Percentiles rank a stretch among this genome's conserved stretches.
Evolutionary conservation across 2,329 filamentous ascomycete species (phyloP).

Genomic region (Ascochyta rabiei): DNA sequence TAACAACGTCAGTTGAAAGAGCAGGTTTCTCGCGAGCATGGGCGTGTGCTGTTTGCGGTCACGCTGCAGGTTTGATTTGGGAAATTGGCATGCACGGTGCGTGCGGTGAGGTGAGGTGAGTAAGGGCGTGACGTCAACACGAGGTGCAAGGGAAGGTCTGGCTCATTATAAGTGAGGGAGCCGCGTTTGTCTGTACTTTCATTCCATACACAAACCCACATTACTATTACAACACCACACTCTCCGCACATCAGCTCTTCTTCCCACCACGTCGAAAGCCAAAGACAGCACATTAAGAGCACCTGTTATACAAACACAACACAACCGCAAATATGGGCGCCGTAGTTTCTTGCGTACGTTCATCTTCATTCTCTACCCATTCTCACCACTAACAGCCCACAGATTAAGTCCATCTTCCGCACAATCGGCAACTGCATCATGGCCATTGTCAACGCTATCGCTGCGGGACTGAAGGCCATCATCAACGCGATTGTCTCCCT

Average conservation of each 20-base stretch:
- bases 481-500: conserved; percentile 57
- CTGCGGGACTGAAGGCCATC: conserved; percentile 53
- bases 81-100: conserved; percentile 15
- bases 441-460: conserved; percentile 56
- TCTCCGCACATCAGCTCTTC: background rate
- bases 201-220: conserved; percentile 10
- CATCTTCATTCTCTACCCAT: background rate
- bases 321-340: conserved; percentile 70
- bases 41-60: conserved; percentile 16
- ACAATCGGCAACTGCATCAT: conserved; percentile 56
- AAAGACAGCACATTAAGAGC: background rate
- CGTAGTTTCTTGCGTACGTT: conserved; percentile 80
- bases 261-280: background rate
- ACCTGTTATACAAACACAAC: background rate
- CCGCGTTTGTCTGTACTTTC: conserved; percentile 11
- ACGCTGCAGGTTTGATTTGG: conserved; percentile 8
- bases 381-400: conserved; percentile 26
- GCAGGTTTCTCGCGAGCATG: conserved; percentile 18
- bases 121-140: conserved; percentile 15
- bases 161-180: conserved; percentile 19
- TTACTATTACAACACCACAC: conserved; percentile 4
- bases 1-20: conserved; percentile 12
- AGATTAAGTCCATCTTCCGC: conserved; percentile 53
- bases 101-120: conserved; percentile 10
- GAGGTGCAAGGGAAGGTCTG: background rate